Percentiles rank a stretch among this genome's conserved stretches.
phyloP scores from a whole-genome alignment of 75 land plant genomes.

The Chamaecyparis obtusa region DNA sequence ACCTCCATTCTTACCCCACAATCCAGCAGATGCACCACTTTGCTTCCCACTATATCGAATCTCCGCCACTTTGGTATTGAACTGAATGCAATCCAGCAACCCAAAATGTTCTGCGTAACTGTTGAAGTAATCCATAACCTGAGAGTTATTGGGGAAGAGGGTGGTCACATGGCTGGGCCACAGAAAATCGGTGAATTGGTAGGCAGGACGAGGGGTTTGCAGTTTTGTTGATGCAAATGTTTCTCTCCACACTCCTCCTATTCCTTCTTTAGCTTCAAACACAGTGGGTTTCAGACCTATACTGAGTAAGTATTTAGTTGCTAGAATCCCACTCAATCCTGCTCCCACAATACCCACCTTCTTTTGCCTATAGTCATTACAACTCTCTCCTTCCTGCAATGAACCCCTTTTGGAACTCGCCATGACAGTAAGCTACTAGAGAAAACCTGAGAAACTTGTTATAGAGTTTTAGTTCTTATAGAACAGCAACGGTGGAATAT shows the following conservation, averaged over 20 bases:
- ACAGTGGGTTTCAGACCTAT: slow-evolving; percentile 38
- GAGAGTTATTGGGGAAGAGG: slow-evolving; percentile 34
- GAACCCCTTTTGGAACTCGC: background rate
- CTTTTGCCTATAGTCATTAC: background rate
- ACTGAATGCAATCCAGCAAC: slow-evolving; percentile 39
- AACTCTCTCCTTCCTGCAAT: background rate
- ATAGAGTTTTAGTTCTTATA: background rate
- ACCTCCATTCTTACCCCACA: slow-evolving; percentile 24
- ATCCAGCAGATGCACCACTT: background rate
- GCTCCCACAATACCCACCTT: slow-evolving; percentile 68
- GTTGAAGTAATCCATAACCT: slow-evolving; percentile 66
- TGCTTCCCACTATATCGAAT: slow-evolving; percentile 25
- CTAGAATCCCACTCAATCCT: slow-evolving; percentile 67
- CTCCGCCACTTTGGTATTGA: slow-evolving; percentile 53
- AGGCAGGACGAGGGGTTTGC: slow-evolving; percentile 58
- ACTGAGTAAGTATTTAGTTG: slow-evolving; percentile 50
- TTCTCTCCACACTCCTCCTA: slow-evolving; percentile 80
- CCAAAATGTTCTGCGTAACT: slow-evolving; percentile 66
- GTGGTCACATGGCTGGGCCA: slow-evolving; percentile 44
- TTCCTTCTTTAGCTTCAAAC: slow-evolving; percentile 53
- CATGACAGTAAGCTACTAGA: background rate
- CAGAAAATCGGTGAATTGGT: slow-evolving; percentile 73
- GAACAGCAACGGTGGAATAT: background rate
- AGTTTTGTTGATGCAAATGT: slow-evolving; percentile 56
- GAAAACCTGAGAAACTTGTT: background rate